Evolutionary conservation across 1,139 yeast species (phyloP).

Genomic region (Hemisphaericaspora xylofermentans): DNA sequence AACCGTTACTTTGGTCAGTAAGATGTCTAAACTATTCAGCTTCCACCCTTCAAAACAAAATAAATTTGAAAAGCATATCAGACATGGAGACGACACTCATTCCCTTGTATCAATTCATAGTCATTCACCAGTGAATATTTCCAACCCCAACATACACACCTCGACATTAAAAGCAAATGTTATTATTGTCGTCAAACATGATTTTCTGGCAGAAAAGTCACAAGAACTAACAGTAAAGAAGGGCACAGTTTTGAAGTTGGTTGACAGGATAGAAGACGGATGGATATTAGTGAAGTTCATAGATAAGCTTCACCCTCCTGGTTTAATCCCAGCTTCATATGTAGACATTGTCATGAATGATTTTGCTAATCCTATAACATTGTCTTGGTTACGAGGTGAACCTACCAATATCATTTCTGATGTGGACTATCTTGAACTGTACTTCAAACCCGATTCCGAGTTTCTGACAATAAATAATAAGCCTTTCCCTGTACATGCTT

Average conservation of each 20-base stretch:
- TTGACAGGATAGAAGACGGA: slow-evolving; percentile 37
- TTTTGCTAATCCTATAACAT: slow-evolving; percentile 27
- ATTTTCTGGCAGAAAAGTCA: slow-evolving; percentile 28
- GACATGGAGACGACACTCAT: background rate
- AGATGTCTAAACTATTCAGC: background rate
- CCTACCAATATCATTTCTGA: slow-evolving; percentile 10
- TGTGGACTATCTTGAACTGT: slow-evolving; percentile 16
- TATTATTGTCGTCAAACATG: slow-evolving; percentile 30
- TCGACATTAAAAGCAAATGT: background rate
- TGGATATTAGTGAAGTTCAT: slow-evolving; percentile 37
- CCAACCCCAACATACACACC: background rate
- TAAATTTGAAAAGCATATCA: background rate
- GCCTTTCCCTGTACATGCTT: slow-evolving; percentile 31
- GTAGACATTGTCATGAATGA: slow-evolving; percentile 40
- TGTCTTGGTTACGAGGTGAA: slow-evolving; percentile 24
- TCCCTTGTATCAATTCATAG: background rate
- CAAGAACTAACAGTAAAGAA: slow-evolving; percentile 28
- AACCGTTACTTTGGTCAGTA: no score
- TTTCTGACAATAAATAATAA: slow-evolving; percentile 33
- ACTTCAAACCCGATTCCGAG: slow-evolving; percentile 12
- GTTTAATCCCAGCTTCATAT: slow-evolving; percentile 37
- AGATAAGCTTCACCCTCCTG: slow-evolving; percentile 26
- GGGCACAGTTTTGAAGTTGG: slow-evolving; percentile 31
- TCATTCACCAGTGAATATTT: background rate
- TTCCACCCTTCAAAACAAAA: background rate